Evolutionary conservation across 495 filamentous ascomycete genomes (phyloP), one percentile per base, ranked within the genome.

Genomic region (Penicillium atrosanguineum): DNA sequence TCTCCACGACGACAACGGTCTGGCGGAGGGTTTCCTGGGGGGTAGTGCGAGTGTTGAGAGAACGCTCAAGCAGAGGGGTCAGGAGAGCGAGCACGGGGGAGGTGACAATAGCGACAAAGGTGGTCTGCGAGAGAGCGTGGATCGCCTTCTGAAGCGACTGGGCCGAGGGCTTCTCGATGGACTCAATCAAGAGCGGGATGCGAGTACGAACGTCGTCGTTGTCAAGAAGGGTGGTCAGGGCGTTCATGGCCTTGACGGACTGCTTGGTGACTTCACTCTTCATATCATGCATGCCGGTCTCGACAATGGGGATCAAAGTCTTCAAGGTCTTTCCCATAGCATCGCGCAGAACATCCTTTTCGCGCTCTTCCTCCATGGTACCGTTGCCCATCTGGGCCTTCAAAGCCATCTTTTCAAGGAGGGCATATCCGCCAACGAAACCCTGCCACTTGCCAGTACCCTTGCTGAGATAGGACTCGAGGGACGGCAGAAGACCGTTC

Each of bases 31-130:
- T 94, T 74, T 98, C 94, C 71, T 98, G 94, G 14, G 88, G 82
- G 8, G 94, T 99, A 12, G 81, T 79, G 6, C 93, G 94, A 38
- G 87, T 89, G 71, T 95, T 96, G 44, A 97, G 82, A 11, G 91
- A 88, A 52, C 94, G 84, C 69, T 97, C 95, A 20, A 99, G 84
- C 53, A 97, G 87, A 31, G 94, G 94, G 4, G 94, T 99, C 28
- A 99, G 83, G 8, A 99, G 84, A n/a, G 94, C 94, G 23, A 99
- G 84, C 4, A 97, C 94, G 18, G 94, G 94, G n/a, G 94, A 97
- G 12, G 91, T 97, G 56, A 99, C 95, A 53, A 93, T 83, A 48
- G 94, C 91, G 41, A 99, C 93, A 62, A 99, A 99, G 28, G 94
- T 99, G n/a, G 94, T 99, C 72, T 96, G 90, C 1, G 91, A 96